phyloP scores from a whole-genome alignment of 2,329 filamentous ascomycete species.

The Diaporthe australafricana region DNA sequence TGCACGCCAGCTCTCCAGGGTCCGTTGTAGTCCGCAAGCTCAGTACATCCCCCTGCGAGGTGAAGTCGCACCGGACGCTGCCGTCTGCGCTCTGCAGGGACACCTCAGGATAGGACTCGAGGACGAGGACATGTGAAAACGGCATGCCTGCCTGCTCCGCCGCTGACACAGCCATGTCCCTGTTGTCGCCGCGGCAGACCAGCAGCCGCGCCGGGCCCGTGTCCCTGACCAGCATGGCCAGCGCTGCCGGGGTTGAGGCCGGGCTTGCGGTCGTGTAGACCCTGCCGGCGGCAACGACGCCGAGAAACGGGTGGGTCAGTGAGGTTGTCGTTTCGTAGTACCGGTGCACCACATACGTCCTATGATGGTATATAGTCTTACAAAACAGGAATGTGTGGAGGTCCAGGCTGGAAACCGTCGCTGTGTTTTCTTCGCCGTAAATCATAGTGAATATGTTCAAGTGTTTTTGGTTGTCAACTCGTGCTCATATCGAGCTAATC shows the following conservation, averaged over 20 bases:
- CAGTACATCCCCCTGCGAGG: neutral
- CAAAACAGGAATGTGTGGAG: neutral
- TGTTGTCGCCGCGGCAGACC: neutral
- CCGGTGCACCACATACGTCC: neutral
- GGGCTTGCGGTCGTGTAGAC: neutral
- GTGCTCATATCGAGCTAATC: too few species aligned
- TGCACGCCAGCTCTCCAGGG: neutral
- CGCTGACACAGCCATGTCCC: neutral
- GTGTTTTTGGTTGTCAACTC: too few species aligned
- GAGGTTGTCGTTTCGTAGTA: rapidly evolving
- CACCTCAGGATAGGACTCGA: neutral
- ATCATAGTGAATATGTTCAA: neutral
- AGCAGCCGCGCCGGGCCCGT: neutral
- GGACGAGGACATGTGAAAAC: neutral
- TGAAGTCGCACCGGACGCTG: neutral
- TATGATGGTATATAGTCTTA: neutral
- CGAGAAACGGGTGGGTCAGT: neutral
- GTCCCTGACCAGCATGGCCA: neutral
- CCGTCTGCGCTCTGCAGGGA: neutral
- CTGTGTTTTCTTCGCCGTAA: neutral
- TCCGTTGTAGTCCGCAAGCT: neutral
- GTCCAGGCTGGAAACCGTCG: neutral
- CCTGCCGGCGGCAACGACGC: neutral
- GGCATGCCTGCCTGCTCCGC: neutral
- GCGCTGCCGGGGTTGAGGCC: neutral